Base-by-base conservation (phyloP, 164 flowering plant genomes). In the Dillenia suffruticosa region DNA sequence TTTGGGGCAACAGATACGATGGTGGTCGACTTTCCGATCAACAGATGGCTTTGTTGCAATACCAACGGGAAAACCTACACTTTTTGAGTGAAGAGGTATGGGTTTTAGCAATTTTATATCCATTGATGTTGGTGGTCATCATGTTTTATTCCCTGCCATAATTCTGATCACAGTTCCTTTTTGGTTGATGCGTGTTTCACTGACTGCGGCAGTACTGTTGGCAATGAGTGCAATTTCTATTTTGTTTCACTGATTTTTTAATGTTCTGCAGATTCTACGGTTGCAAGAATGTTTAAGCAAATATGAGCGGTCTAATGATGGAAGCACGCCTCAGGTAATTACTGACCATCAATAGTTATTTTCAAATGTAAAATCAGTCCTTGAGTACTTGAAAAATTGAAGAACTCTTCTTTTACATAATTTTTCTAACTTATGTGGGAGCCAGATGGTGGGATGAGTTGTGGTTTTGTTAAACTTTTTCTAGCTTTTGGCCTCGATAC, bases 1-100 rank as follows among this genome's bases (percentile, higher is more conserved):
- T 64, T 53, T 63, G 53, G 53, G 75, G 62, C 24, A 57, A 60
- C 74, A 95, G 97, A 81, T 92, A 95, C 75, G 97, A 95, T 70
- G 89, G 89, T 63, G 87, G 97, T 40, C 88, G 97, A 16, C 96
- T 95, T 55, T 90, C 96, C 72, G 99, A 92, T 81, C 97, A 95
- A 79, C 99, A 92, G 70, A 92, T 88, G 96, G 99, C 99, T 52
- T 69, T 95, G 81, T 72, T 95, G 78, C 99, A 95, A 70, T 95
- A 95, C 72, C 99, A 95, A 71, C 83, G 96, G 59, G 97, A 92
- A 74, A 95, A 95, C 71, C 83, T 95, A 65, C 97, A 92, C 76
- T 91, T 84, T 73, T 65, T 95, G 63, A 88, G 96, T 70, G 99
- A 94, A 76, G 99, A 94, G 99, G 99, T 91, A 81, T 61, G 9